A percentile compares a stretch with the other conserved stretches of the same genome.
Conservation (phyloP, 495 filamentous ascomycete genomes). For the Penicillium desertorum region DNA sequence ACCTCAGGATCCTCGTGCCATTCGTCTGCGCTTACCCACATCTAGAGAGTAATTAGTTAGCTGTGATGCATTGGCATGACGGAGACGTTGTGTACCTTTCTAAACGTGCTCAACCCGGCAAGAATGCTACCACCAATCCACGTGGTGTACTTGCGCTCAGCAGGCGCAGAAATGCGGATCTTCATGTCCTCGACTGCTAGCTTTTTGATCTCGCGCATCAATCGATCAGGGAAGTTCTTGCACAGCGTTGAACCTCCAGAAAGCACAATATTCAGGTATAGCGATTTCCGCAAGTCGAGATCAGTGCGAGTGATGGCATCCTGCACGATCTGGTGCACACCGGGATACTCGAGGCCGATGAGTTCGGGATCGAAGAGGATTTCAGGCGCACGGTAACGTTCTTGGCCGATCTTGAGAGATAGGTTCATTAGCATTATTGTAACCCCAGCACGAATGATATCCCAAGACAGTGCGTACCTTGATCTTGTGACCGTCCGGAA, state of each 20-base stretch:
- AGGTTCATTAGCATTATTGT: not conserved
- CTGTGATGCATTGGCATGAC: not conserved
- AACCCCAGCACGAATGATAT: not conserved
- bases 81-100: constrained; percentile 72
- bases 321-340: constrained; percentile 95
- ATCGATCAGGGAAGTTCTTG: constrained; percentile 90
- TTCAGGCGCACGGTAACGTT: constrained; percentile 93
- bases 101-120: constrained; percentile 94
- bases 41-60: constrained; percentile 54
- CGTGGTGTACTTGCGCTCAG: constrained; percentile 95
- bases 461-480: constrained; percentile 59
- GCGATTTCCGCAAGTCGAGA: constrained; percentile 87
- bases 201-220: constrained; percentile 87
- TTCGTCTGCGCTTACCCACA: constrained; percentile 98
- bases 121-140: constrained; percentile 99
- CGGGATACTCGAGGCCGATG: constrained; percentile 95
- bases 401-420: constrained; percentile 67
- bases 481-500: constrained; percentile 90
- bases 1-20: constrained; percentile 99
- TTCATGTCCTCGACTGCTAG: constrained; percentile 98
- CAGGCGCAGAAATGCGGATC: constrained; percentile 97
- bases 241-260: constrained; percentile 91
- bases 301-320: constrained; percentile 97
- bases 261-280: constrained; percentile 96
- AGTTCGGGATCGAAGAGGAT: constrained; percentile 98